A percentile compares a stretch with the other conserved stretches of the same genome.
phyloP scores from a whole-genome alignment of 768 basidiomycete species.

The Mycena floridula region DNA sequence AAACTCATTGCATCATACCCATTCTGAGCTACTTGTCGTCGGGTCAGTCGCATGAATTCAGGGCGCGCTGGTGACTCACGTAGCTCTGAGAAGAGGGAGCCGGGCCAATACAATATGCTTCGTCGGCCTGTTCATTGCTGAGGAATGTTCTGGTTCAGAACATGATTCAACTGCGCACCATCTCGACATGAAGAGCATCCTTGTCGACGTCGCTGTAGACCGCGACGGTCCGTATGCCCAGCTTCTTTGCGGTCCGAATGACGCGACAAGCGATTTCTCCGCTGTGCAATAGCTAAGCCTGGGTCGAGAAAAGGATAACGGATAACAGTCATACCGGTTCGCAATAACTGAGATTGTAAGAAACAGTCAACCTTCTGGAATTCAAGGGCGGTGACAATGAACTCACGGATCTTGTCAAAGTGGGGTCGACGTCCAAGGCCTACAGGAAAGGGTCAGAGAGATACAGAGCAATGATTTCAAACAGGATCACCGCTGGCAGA shows the following conservation, averaged over 20 bases:
- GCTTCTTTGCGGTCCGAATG: constrained; percentile 80
- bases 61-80: constrained; percentile 38
- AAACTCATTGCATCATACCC: no score
- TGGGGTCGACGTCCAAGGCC: constrained; percentile 47
- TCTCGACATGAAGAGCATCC: constrained; percentile 72
- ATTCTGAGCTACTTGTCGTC: constrained; percentile 51
- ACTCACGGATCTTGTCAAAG: constrained; percentile 88
- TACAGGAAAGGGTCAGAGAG: no score
- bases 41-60: constrained; percentile 1
- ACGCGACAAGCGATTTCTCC: constrained; percentile 96
- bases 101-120: constrained; percentile 92
- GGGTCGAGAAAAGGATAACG: not conserved
- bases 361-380: no score
- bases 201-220: constrained; percentile 88
- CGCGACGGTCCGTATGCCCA: constrained; percentile 89
- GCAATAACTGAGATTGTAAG: no score
- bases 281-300: constrained; percentile 29
- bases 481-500: no score
- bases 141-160: not conserved
- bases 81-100: constrained; percentile 86
- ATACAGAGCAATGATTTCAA: no score
- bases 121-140: constrained; percentile 50
- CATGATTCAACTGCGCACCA: constrained; percentile 39
- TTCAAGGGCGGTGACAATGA: no score
- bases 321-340: constrained; percentile 72